A percentile compares a stretch with the other conserved stretches of the same genome.
Conservation (phyloP, 805 yeast species). For the Kluyveromyces wickerhamii region DNA sequence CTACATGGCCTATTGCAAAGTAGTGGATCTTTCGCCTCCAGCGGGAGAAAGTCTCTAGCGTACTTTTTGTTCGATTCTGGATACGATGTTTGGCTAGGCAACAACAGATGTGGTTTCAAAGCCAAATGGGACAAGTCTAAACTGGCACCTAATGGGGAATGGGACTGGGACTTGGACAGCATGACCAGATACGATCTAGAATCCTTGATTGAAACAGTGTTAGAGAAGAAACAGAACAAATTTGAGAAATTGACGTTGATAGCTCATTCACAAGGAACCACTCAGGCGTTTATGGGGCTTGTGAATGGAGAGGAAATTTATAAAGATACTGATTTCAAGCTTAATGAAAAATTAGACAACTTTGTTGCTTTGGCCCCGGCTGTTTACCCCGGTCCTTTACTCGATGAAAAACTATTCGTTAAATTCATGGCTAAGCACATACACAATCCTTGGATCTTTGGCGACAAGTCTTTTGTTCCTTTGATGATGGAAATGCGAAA, state of each 20-base stretch:
- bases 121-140: conserved; percentile 52
- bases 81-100: conserved; percentile 87
- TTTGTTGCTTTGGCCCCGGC: conserved; percentile 88
- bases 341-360: conserved; percentile 50
- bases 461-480: conserved; percentile 72
- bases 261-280: conserved; percentile 92
- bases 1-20: conserved; percentile 87
- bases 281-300: conserved; percentile 70
- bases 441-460: conserved; percentile 49
- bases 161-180: conserved; percentile 92
- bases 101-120: conserved; percentile 79
- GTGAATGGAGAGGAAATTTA: conserved; percentile 34
- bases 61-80: conserved; percentile 46
- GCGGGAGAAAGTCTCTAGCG: conserved; percentile 77
- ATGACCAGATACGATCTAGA: conserved; percentile 77
- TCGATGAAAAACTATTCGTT: conserved; percentile 56
- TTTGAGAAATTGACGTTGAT: conserved; percentile 47
- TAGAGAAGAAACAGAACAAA: conserved; percentile 28
- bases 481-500: conserved; percentile 55
- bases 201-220: conserved; percentile 55
- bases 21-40: conserved; percentile 73
- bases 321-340: conserved; percentile 26
- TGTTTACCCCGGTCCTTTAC: conserved; percentile 71
- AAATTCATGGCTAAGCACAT: conserved; percentile 51
- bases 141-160: conserved; percentile 38